Evolutionary conservation across 164 flowering plant species (phyloP).

Genomic region (Berberis thunbergii): DNA sequence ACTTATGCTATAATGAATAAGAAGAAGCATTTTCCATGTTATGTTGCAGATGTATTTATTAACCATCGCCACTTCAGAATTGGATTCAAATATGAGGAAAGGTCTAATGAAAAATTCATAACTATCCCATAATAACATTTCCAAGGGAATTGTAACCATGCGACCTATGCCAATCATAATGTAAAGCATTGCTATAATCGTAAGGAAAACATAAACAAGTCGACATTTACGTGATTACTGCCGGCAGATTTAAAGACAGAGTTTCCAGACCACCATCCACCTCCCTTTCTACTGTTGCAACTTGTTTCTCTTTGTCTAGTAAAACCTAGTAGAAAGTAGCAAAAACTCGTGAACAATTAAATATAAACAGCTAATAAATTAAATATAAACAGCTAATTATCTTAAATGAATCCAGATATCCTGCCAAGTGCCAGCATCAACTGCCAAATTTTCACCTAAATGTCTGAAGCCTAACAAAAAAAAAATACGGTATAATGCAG

Average conservation of each 20-base stretch:
- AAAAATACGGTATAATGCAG: no score
- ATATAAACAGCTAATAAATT: not conserved
- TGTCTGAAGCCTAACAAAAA: no score
- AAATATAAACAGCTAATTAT: not conserved
- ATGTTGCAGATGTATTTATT: no score
- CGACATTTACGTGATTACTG: slow-evolving; percentile 69
- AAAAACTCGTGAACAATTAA: not conserved
- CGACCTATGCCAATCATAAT: no score
- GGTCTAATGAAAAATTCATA: no score
- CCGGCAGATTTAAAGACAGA: slow-evolving; percentile 67
- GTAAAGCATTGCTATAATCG: not conserved
- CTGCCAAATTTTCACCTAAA: no score
- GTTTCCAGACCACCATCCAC: slow-evolving; percentile 94
- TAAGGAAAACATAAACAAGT: not conserved
- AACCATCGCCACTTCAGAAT: no score
- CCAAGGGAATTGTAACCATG: no score
- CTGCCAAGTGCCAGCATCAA: not conserved
- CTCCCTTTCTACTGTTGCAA: slow-evolving; percentile 81
- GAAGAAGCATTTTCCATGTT: no score
- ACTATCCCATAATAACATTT: no score
- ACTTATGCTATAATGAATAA: no score
- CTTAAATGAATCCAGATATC: not conserved
- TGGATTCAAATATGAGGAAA: no score
- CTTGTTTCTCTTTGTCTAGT: slow-evolving; percentile 66
- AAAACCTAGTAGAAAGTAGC: slow-evolving; percentile 56